Evolutionary conservation across 805 yeast species (phyloP).

Genomic region (Scheffersomyces ergatensis): DNA sequence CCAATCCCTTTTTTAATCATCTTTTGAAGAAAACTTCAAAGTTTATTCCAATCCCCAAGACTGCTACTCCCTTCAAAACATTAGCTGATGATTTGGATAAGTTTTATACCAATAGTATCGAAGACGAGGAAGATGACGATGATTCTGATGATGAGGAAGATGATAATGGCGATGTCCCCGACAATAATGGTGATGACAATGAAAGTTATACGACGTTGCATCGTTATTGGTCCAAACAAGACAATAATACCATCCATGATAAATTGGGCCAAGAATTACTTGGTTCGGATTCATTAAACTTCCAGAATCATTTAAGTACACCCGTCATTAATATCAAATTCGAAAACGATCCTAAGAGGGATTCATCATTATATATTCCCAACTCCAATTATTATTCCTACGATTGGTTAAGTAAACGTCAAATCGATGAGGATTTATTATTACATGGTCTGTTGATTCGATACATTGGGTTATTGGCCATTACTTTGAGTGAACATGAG

Average conservation of each 20-base stretch:
- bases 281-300: slow-evolving; percentile 24
- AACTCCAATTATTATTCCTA: slow-evolving; percentile 33
- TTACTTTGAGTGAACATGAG: slow-evolving; percentile 39
- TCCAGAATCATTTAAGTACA: slow-evolving; percentile 26
- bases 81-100: slow-evolving; percentile 10
- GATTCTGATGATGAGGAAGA: slow-evolving; percentile 2
- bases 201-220: slow-evolving; percentile 25
- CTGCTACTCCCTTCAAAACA: slow-evolving; percentile 15
- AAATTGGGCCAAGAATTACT: slow-evolving; percentile 23
- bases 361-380: slow-evolving; percentile 26
- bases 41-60: slow-evolving; percentile 29
- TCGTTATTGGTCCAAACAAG: slow-evolving; percentile 35
- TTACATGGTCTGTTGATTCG: slow-evolving; percentile 36
- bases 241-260: slow-evolving; percentile 27
- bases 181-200: slow-evolving; percentile 13
- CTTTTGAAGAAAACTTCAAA: slow-evolving; percentile 25
- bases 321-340: slow-evolving; percentile 35
- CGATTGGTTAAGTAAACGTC: slow-evolving; percentile 27
- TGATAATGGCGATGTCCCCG: slow-evolving; percentile 2
- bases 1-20: slow-evolving; percentile 35
- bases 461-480: slow-evolving; percentile 32
- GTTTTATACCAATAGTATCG: not conserved
- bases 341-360: slow-evolving; percentile 24
- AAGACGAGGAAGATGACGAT: slow-evolving; percentile 5
- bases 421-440: slow-evolving; percentile 22